Conservation (phyloP, 345 rosid species). For the Theobroma cacao region DNA sequence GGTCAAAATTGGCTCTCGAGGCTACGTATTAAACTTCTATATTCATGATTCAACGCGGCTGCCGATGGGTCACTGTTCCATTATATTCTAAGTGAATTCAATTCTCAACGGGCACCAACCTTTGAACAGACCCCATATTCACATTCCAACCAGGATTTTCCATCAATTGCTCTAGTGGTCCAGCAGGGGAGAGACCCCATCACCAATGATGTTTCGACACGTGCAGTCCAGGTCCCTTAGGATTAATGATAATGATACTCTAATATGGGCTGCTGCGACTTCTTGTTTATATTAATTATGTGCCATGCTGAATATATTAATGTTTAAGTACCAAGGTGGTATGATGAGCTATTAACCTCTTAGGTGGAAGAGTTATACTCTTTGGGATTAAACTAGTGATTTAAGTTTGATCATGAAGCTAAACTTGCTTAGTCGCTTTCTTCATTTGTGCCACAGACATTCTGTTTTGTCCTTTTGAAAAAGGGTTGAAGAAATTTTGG, state of each 20-base stretch:
- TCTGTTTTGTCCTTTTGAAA: conserved; percentile 18
- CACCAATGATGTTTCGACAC: background rate
- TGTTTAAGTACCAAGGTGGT: background rate
- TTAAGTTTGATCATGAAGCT: conserved; percentile 7
- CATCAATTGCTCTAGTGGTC: conserved; percentile 5
- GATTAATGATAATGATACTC: background rate
- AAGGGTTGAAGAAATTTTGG: conserved; percentile 23
- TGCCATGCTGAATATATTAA: background rate
- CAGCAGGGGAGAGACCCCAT: background rate
- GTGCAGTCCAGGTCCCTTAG: background rate
- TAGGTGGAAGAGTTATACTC: conserved; percentile 21
- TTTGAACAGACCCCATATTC: background rate
- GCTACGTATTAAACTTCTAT: background rate
- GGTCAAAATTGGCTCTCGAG: background rate
- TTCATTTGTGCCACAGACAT: conserved; percentile 10
- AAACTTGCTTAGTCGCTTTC: conserved; percentile 16
- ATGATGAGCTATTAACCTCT: conserved; percentile 1
- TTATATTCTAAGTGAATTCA: conserved; percentile 3
- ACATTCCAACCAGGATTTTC: background rate
- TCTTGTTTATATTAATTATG: background rate
- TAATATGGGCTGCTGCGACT: background rate
- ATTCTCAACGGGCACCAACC: background rate
- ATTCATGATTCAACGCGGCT: background rate
- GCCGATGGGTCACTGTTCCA: background rate
- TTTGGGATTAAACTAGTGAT: background rate